Percentiles rank a stretch among this genome's conserved stretches.
Conservation (phyloP, 116 monocot species). For the Iris pallida region DNA sequence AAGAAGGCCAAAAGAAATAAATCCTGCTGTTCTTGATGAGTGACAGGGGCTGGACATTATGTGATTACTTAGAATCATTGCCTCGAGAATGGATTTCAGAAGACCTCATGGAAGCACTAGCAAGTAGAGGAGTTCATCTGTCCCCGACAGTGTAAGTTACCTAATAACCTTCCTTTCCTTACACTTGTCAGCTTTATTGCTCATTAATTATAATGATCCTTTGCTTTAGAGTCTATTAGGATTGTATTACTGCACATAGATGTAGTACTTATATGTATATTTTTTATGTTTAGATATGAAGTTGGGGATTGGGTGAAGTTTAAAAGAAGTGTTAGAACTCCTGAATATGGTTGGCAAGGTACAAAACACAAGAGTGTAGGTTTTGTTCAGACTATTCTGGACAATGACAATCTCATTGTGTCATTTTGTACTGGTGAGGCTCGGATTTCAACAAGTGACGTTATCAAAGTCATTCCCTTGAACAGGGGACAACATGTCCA, state of each 20-base stretch:
- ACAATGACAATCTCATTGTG: conserved; percentile 54
- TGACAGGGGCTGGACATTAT: conserved; percentile 85
- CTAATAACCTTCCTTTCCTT: neutral
- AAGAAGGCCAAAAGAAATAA: neutral
- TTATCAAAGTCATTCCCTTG: conserved; percentile 85
- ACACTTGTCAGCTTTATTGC: neutral
- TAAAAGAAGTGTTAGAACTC: conserved; percentile 51
- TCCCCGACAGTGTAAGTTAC: conserved; percentile 78
- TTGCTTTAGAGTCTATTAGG: neutral
- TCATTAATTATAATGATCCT: neutral
- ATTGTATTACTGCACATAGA: neutral
- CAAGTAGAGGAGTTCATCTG: conserved; percentile 69
- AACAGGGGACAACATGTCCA: conserved; percentile 96
- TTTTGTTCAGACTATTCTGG: conserved; percentile 69
- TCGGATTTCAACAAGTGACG: conserved; percentile 55
- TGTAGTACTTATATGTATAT: neutral
- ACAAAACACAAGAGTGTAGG: conserved; percentile 80
- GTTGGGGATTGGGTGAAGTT: conserved; percentile 96
- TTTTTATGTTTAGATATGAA: conserved; percentile 58
- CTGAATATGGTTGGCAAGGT: conserved; percentile 89
- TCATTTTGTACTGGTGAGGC: conserved; percentile 72
- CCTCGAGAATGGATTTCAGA: conserved; percentile 99
- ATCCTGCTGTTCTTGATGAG: conserved; percentile 1
- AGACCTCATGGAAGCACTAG: conserved; percentile 94
- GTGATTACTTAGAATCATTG: conserved; percentile 80